Base-by-base conservation (phyloP, 257 asterid species). In the Solanum chmielewskii region DNA sequence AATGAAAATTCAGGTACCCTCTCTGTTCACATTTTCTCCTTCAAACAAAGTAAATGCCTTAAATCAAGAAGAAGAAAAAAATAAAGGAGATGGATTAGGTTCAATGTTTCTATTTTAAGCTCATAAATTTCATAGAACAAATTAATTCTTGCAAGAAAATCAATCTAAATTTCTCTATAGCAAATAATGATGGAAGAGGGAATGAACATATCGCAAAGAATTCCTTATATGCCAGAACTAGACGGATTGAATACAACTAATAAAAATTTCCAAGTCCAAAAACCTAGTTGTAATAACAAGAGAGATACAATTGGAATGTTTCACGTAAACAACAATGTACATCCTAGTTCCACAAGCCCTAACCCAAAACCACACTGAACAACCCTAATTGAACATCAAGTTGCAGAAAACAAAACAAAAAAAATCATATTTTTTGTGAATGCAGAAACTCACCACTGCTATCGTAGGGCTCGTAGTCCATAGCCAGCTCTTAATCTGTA, bases 381-480 rank as follows among this genome's bases (percentile, higher is more conserved):
- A 85, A 23, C 74, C 64, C 75, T 16, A 74, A 49, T 52, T 44
- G 59, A 71, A 31, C 16, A 66, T 45, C 27, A 74, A 74, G 52
- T 74, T 39, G 52, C 82, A 74, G 66, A 78, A 45, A 47, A 78
- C 16, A 47, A 78, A 78, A 27, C 16, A 11, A 78, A 27, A 70
- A 31, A 47, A 13, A 44, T 20, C 60, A 60, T 15, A 9, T 11
- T 41, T 85, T 18, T 44, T 18, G 31, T 69, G 52, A 33, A 31
- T 7, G 21, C 39, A 84, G 27, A 60, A 81, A 88, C 95, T 90
- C 88, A 95, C 98, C 98, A 31, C 98, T 95, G 89, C 96, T 93
- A 84, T 93, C 96, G 88, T 85, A 91, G 69, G 93, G 89, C 88
- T 91, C 94, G 94, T 91, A 93, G 66, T 91, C 94, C 94, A 92